A percentile compares a stretch with the other conserved stretches of the same genome.
phyloP scores from a whole-genome alignment of 1,139 yeast species.

The Blastobotrys apis region DNA sequence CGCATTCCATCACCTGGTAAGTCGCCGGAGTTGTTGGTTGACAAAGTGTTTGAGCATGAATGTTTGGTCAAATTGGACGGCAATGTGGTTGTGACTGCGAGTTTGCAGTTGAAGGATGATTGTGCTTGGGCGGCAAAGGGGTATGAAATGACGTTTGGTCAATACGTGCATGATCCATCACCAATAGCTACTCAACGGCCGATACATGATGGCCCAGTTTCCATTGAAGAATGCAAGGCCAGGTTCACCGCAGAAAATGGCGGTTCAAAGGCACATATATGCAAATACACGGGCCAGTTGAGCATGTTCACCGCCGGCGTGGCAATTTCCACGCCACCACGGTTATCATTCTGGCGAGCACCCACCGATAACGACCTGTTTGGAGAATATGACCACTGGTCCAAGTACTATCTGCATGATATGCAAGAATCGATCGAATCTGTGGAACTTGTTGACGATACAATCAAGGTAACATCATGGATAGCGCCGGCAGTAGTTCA shows the following conservation, averaged over 20 bases:
- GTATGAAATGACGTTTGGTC: constrained; percentile 34
- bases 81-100: constrained; percentile 21
- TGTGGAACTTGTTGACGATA: constrained; percentile 15
- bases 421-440: constrained; percentile 19
- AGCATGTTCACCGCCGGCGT: constrained; percentile 7
- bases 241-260: neutral
- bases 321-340: constrained; percentile 6
- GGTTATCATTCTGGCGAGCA: constrained; percentile 34
- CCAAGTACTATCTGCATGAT: constrained; percentile 20
- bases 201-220: neutral
- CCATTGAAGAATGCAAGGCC: neutral
- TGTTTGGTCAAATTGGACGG: neutral
- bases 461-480: constrained; percentile 20
- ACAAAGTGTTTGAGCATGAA: neutral
- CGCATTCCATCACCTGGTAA: neutral
- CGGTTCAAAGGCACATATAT: constrained; percentile 1
- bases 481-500: constrained; percentile 26
- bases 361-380: constrained; percentile 35
- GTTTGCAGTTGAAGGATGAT: constrained; percentile 16
- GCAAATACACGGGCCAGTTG: constrained; percentile 11
- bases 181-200: neutral
- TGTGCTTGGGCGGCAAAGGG: constrained; percentile 28
- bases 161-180: constrained; percentile 15
- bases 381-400: constrained; percentile 22
- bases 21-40: too few relatives aligned